Percentiles rank a stretch among this genome's conserved stretches.
Evolutionary conservation across 345 rosid genomes (phyloP).

Genomic region (Microcos paniculata): DNA sequence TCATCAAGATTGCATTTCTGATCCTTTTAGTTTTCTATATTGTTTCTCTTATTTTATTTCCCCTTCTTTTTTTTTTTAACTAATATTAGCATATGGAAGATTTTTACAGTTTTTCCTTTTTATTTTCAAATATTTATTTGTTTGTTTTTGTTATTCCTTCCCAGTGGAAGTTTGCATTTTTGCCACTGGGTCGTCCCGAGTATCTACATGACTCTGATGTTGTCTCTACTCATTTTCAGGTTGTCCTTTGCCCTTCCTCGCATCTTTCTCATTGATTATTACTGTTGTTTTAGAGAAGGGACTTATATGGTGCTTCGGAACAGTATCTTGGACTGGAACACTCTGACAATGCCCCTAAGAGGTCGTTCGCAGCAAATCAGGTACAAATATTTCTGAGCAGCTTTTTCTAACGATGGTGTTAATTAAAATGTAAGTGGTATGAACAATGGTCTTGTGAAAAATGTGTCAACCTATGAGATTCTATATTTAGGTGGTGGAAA

Average conservation of each 20-base stretch:
- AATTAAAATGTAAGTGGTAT: no score
- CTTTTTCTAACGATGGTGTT: background rate
- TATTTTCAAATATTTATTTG: background rate
- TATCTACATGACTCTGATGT: constrained; percentile 60
- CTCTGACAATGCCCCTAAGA: constrained; percentile 60
- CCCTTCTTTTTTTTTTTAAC: background rate
- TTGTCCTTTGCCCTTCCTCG: constrained; percentile 18
- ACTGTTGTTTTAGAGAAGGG: constrained; percentile 39
- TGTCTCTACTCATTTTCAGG: constrained; percentile 68
- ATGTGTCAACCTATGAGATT: no score
- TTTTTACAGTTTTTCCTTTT: background rate
- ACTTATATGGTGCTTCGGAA: constrained; percentile 79
- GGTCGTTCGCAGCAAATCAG: constrained; percentile 60
- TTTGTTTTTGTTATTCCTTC: background rate
- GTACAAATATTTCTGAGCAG: constrained; percentile 18
- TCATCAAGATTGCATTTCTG: background rate
- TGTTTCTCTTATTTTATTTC: background rate
- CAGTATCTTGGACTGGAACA: constrained; percentile 78
- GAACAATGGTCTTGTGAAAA: no score
- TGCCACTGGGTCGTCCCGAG: constrained; percentile 72
- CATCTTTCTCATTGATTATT: background rate
- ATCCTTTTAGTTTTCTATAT: background rate
- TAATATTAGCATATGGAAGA: background rate
- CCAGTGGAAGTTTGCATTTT: constrained; percentile 78
- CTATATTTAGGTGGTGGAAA: no score